Evolutionary conservation across 371 early-diverging fungal genomes (phyloP), one percentile per base, ranked within the genome.

Genomic region (Mycotypha africana): DNA sequence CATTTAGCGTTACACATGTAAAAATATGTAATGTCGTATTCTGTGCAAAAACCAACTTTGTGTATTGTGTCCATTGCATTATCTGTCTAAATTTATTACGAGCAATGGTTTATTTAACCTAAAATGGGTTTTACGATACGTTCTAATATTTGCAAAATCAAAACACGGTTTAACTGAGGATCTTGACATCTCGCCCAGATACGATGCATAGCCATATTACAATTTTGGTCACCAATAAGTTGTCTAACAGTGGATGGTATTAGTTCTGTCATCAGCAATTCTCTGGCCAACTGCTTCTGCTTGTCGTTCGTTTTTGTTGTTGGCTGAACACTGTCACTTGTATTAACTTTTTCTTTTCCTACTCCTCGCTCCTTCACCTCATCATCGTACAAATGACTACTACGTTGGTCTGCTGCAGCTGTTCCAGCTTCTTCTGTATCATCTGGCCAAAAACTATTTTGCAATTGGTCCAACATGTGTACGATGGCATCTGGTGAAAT

Each of bases 141-240:
- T 38, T 74, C 74, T 10, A 74, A 12, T 2, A 74, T 17, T 30
- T 74, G 74, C 14, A 74, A 42, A 11, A 70, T 57, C 14, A 74
- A 35, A 0, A 74, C 62, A 16, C 74, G 51, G 34, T 74, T 74
- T 4, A 74, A 33, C 12, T 47, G 46, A 38, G 55, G 55, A 35
- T 68, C 57, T 34, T 74, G 74, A 8, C 46, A 49, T 30, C 74
- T 56, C 14, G 49, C 42, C 70, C 70, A 74, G 2, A 74, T 50
- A n/a, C 71, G 52, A 48, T 74, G 66, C 74, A 74, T 74, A 0
- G 74, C 63, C 10, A 45, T 53, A 33, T 51, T 62, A 32, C 62
- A 65, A 15, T 74, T 74, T 39, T 70, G 66, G 12, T 74, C 74
- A 11, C 74, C 74, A 46, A 74, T 63, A 11, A 74, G 24, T 16